Evolutionary conservation across 805 yeast species (phyloP), one percentile per base, ranked within the genome.

Genomic region (Ogataea thermomethanolica): DNA sequence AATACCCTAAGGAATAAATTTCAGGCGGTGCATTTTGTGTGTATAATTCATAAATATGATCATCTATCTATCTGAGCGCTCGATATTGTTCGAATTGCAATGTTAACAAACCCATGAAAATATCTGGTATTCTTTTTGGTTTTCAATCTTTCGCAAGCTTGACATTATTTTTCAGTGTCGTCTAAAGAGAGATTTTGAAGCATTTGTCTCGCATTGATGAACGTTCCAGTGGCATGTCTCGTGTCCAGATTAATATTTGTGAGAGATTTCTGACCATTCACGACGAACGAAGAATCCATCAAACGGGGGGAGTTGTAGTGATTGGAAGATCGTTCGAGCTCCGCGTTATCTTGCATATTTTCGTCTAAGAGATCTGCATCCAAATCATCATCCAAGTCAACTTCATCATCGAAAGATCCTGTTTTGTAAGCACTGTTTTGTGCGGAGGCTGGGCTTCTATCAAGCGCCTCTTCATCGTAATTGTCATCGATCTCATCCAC

Each of bases 401-500:
- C 61, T 7, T 58, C 60, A 9, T 55, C 58, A 12, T 58, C 56
- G 5, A 56, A 60, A 7, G 51, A 54, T 11, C 44, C 58, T 3
- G 20, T 17, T 17, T 17, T 5, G 5, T 3, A 5, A 17, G 20
- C 20, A 17, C 20, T 17, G 5, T 17, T 17, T 17, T 3, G 3
- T 17, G 5, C 20, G 3, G 20, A 17, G 20, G 5, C 20, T 17
- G 3, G 20, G 5, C 20, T 17, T 17, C 5, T 17, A 17, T 17
- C 20, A 17, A 17, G 20, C 20, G 5, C 20, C 20, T 59, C 64
- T 22, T 56, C 62, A 8, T 61, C 65, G 5, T 58, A 61, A 7
- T 55, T 58, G 10, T 55, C 59, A n/a, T 58, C 64, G 21, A 54
- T 61, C 12, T 61, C 67, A 9, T 61, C 65, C 5, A 59, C 62